Evolutionary conservation across 78 protist genomes (phyloP), one percentile per base, ranked within the genome.

Genomic region (Dictyostelium intermedium): DNA sequence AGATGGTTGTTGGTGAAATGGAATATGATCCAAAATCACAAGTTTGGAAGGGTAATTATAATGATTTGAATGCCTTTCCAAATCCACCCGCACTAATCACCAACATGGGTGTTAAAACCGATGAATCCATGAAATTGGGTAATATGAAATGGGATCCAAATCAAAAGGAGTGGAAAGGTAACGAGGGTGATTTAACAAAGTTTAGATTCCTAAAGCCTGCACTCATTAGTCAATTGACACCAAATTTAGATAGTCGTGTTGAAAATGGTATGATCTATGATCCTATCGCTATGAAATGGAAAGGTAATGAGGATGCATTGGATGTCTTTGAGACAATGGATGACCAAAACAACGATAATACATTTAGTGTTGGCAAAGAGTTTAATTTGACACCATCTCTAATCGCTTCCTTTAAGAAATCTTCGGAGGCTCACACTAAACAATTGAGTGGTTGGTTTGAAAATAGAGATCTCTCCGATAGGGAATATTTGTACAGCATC

Each of bases 131-230:
- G 16, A 66, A 50, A 32, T 20, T 91, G 3, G 96, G 96, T 1
- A 56, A 56, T 27, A 92, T 92, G 96, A 74, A 82, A 70, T 92
- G 91, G 93, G 96, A 92, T 78, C 96, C 96, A 56, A 86, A 80
- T 45, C 93, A 84, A 74, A 72, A 78, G 10, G 84, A 84, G 32
- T 92, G 96, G 96, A 30, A 63, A 69, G 96, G 96, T 14, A 92
- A 92, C 72, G 96, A 92, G 56, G 60, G 87, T 23, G 96, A 92
- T 60, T 73, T 92, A 81, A 47, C 85, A 3, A 83, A 84, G 41
- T 92, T 92, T 61, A 82, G 61, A 84, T 66, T 76, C 23, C 41
- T 86, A 77, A 86, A 86, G 32, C 94, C 94, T 13, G 94, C 84
- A 30, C 63, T 89, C 27, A 89, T 89, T 18, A 80, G 82, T 10